Conservation (phyloP, 2,329 filamentous ascomycete genomes). For the Tolypocladium tundrense region DNA sequence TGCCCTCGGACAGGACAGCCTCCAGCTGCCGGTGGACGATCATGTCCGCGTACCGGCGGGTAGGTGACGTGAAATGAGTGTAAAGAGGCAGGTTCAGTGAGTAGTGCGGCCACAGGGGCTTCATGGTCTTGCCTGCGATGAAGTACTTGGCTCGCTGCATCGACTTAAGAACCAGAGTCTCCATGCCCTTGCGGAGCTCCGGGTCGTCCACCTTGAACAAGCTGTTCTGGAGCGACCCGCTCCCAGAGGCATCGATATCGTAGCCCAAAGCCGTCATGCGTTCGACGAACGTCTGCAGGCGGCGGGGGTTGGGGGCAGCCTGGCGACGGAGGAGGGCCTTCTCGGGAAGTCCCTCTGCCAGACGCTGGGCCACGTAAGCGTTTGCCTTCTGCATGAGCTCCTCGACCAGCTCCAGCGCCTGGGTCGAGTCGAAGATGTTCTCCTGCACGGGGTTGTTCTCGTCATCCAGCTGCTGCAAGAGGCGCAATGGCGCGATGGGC, state of each 20-base stretch:
- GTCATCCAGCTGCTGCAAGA: slow-evolving; percentile 90
- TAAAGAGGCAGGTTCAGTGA: slow-evolving; percentile 87
- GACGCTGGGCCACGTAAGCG: slow-evolving; percentile 74
- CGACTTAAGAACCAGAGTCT: slow-evolving; percentile 86
- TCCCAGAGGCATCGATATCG: slow-evolving; percentile 81
- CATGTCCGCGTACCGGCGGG: slow-evolving; percentile 88
- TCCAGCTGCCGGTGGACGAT: slow-evolving; percentile 94
- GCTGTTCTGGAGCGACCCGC: slow-evolving; percentile 85
- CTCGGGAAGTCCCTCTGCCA: slow-evolving; percentile 70
- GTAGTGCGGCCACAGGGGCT: slow-evolving; percentile 78
- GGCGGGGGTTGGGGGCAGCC: slow-evolving; percentile 72
- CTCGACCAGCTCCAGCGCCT: slow-evolving; percentile 86
- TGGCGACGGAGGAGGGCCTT: slow-evolving; percentile 90
- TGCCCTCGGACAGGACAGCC: slow-evolving; percentile 68
- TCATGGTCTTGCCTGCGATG: slow-evolving; percentile 67
- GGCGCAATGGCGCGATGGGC: slow-evolving; percentile 73
- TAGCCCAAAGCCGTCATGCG: slow-evolving; percentile 88
- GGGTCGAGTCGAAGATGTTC: slow-evolving; percentile 88
- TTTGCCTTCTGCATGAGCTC: slow-evolving; percentile 94
- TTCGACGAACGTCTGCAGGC: slow-evolving; percentile 82
- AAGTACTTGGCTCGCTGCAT: slow-evolving; percentile 97
- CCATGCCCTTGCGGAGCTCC: slow-evolving; percentile 93
- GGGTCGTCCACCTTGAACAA: slow-evolving; percentile 85
- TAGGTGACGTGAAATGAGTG: slow-evolving; percentile 95
- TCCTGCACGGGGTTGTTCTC: slow-evolving; percentile 95